phyloP scores from a whole-genome alignment of 2,329 filamentous ascomycete genomes.

The Arthrobotrys entomopaga region DNA sequence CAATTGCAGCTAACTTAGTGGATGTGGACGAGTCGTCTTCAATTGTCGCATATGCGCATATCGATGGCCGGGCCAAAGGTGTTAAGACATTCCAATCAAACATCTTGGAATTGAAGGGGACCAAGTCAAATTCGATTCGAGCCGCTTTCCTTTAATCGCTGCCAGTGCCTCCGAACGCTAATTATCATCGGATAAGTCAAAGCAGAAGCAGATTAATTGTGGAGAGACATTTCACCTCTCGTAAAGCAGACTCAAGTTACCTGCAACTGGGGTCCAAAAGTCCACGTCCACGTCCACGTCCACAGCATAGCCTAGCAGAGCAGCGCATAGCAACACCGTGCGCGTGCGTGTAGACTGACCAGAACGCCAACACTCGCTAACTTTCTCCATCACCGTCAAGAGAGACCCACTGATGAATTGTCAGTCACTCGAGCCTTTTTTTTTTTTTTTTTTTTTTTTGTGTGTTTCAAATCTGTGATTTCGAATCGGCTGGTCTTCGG shows the following conservation, averaged over 20 bases:
- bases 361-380: neutral
- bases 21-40: too few species aligned
- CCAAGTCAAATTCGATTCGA: slow-evolving; percentile 7
- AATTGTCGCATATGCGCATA: too few species aligned
- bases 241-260: neutral
- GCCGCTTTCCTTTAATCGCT: slow-evolving; percentile 20
- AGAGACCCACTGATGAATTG: too few species aligned
- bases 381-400: too few species aligned
- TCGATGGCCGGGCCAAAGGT: too few species aligned
- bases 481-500: neutral
- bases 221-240: slow-evolving; percentile 19
- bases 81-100: slow-evolving; percentile 45
- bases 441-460: too few species aligned
- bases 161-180: slow-evolving; percentile 31
- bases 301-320: too few species aligned
- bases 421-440: too few species aligned
- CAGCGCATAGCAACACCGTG: slow-evolving; percentile 32
- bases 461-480: neutral
- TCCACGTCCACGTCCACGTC: slow-evolving; percentile 23
- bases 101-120: neutral
- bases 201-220: slow-evolving; percentile 33
- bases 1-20: too few species aligned
- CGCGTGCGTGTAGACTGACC: neutral
- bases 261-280: slow-evolving; percentile 33
- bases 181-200: slow-evolving; percentile 19